Evolutionary conservation across 139 green algal genomes (phyloP).

Genomic region (Zygnema circumcarinatum): DNA sequence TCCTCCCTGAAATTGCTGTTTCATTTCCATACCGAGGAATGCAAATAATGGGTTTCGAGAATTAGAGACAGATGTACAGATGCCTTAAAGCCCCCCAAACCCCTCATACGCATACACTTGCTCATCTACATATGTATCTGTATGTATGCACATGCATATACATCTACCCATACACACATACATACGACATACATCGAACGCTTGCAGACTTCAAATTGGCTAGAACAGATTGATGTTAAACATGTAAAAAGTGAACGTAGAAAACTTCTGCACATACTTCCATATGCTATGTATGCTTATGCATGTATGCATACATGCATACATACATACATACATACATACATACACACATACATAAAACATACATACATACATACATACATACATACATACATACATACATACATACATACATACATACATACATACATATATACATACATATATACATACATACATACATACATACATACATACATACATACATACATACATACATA

Average conservation of each 20-base stretch:
- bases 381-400: slow-evolving; percentile 25
- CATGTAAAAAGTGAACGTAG: not conserved
- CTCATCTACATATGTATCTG: not conserved
- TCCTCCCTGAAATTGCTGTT: no score
- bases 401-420: slow-evolving; percentile 28
- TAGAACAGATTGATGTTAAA: no score
- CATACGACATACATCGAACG: not conserved
- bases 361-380: slow-evolving; percentile 28
- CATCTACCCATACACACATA: not conserved
- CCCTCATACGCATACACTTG: not conserved
- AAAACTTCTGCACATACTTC: not conserved
- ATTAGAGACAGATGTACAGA: no score
- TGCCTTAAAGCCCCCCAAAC: no score
- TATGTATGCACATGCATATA: not conserved
- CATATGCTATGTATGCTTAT: no score
- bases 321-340: slow-evolving; percentile 18
- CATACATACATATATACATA: slow-evolving; percentile 27
- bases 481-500: slow-evolving; percentile 23
- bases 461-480: slow-evolving; percentile 21
- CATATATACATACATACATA: slow-evolving; percentile 11
- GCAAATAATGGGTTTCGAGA: no score
- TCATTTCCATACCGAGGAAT: no score
- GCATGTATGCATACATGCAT: not conserved
- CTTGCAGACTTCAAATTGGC: no score
- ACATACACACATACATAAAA: slow-evolving; percentile 18